Conservation (phyloP, 345 rosid species). For the Eucalyptus pauciflora region DNA sequence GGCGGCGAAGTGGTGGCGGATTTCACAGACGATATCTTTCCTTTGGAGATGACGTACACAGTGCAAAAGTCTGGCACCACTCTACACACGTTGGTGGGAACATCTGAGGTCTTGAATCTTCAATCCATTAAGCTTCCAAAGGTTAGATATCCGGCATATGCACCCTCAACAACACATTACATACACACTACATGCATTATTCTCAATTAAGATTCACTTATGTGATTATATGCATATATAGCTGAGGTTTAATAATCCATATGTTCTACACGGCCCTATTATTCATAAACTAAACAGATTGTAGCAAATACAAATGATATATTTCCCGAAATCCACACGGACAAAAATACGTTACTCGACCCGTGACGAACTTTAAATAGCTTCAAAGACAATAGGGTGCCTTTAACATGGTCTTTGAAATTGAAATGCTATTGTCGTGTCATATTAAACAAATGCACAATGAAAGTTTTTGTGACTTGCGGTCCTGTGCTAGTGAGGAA, state of each 20-base stretch:
- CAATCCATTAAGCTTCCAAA: neutral
- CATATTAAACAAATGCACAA: neutral
- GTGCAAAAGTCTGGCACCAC: constrained; percentile 63
- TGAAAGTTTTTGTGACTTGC: neutral
- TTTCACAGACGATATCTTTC: constrained; percentile 46
- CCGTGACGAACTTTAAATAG: neutral
- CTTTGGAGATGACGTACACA: constrained; percentile 58
- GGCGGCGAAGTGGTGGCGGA: constrained; percentile 39
- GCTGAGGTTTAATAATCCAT: neutral
- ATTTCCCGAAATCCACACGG: neutral
- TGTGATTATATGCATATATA: neutral
- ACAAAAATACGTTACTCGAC: neutral
- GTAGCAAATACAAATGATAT: neutral
- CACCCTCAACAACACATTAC: neutral
- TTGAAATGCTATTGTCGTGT: neutral
- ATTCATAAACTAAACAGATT: neutral
- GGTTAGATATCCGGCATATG: neutral
- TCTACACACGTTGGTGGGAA: constrained; percentile 45
- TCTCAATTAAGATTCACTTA: neutral
- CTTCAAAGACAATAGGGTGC: neutral
- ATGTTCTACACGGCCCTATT: neutral
- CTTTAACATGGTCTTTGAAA: neutral
- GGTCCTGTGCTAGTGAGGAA: neutral
- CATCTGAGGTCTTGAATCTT: constrained; percentile 55
- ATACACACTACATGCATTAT: neutral